A percentile compares a stretch with the other conserved stretches of the same genome.
Evolutionary conservation across 2,329 filamentous ascomycete species (phyloP).

Genomic region (Elsinoe arachidis): DNA sequence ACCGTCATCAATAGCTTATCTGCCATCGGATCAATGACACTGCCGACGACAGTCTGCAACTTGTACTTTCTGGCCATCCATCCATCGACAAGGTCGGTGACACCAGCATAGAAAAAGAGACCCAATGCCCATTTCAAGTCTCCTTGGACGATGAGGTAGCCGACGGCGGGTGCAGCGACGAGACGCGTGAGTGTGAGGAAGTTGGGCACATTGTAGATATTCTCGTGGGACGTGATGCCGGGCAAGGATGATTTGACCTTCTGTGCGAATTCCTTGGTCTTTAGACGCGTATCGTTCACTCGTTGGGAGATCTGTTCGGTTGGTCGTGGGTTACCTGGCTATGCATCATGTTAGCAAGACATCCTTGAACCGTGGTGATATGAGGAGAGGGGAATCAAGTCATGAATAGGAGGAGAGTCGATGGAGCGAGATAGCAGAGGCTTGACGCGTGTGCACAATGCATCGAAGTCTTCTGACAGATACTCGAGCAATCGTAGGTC

Average conservation of each 20-base stretch:
- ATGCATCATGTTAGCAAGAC: not conserved
- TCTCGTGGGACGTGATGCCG: conserved; percentile 54
- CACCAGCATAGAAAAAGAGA: conserved; percentile 83
- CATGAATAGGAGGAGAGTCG: not conserved
- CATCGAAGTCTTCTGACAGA: not conserved
- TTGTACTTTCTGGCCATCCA: conserved; percentile 87
- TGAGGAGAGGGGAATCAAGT: not conserved
- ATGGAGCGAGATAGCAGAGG: too few relatives aligned
- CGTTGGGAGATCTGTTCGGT: conserved; percentile 1
- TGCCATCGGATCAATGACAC: conserved; percentile 91
- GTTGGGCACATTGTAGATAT: conserved; percentile 97
- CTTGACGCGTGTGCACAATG: not conserved
- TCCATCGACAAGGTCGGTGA: conserved; percentile 88
- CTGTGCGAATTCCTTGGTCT: conserved; percentile 17
- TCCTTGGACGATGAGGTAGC: conserved; percentile 80
- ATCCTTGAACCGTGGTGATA: not conserved
- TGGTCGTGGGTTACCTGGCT: not conserved
- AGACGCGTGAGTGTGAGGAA: conserved; percentile 82
- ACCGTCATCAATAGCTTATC: conserved; percentile 96
- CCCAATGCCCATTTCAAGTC: conserved; percentile 69
- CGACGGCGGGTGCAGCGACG: conserved; percentile 71
- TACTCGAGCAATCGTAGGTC: not conserved
- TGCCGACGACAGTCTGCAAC: conserved; percentile 85
- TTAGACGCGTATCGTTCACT: conserved; percentile 3
- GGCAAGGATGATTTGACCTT: conserved; percentile 25